Evolutionary conservation across 116 monocot genomes (phyloP).

Genomic region (Trichopus zeylanicus): DNA sequence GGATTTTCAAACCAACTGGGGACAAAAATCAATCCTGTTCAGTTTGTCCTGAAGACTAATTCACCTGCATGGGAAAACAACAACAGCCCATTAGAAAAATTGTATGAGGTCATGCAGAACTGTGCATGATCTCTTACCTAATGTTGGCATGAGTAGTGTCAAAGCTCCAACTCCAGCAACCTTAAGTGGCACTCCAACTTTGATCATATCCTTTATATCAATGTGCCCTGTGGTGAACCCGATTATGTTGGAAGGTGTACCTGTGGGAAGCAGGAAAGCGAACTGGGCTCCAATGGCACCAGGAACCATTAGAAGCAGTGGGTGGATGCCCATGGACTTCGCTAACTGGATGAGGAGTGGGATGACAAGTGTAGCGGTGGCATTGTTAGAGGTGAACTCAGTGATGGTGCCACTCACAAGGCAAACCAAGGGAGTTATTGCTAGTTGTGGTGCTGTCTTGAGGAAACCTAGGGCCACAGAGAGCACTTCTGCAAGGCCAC

Average conservation of each 20-base stretch:
- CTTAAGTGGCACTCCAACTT: conserved; percentile 62
- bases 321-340: conserved; percentile 49
- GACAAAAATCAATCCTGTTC: too few species aligned
- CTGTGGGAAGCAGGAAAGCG: conserved; percentile 69
- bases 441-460: conserved; percentile 32
- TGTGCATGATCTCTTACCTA: too few species aligned
- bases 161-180: conserved; percentile 39
- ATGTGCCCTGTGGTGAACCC: conserved; percentile 74
- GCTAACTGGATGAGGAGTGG: conserved; percentile 78
- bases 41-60: too few species aligned
- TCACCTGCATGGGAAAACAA: too few species aligned
- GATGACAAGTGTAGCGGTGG: conserved; percentile 70
- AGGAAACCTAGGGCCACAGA: conserved; percentile 54
- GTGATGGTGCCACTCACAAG: conserved; percentile 55
- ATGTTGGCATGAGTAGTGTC: conserved; percentile 66
- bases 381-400: conserved; percentile 76
- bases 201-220: conserved; percentile 66
- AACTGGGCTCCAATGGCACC: conserved; percentile 83
- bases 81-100: too few species aligned
- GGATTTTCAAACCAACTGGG: too few species aligned
- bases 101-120: too few species aligned
- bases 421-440: conserved; percentile 58
- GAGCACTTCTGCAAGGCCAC: conserved; percentile 68
- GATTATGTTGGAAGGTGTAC: conserved; percentile 75
- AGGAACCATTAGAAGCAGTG: conserved; percentile 59